Evolutionary conservation across 306 rosid genomes (phyloP), one percentile per base, ranked within the genome.

Genomic region (Cicer judaicum): DNA sequence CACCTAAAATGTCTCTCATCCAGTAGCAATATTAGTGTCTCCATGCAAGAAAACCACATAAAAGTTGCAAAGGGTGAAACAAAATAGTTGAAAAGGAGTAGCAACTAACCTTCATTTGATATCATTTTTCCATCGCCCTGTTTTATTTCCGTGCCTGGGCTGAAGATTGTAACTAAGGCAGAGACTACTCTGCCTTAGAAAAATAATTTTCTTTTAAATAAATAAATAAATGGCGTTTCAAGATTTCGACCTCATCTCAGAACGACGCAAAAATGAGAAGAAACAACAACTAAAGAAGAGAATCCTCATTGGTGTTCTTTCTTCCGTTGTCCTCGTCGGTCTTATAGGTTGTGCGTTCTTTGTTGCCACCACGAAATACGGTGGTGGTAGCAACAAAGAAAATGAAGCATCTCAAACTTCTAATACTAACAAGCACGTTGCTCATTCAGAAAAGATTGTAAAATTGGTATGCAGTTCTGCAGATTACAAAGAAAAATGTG

Each of bases 121-220:
- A 43, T 68, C 18, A 66, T 1, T 24, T 49, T 54, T 39, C 78
- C 11, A 66, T n/a, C 74, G 70, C 72, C 19, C 77, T 74, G 56
- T 46, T 52, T 55, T 11, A 64, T 64, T 62, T 19, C 68, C 19
- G 44, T 24, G 15, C 8, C 76, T 69, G 80, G 81, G 60, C 55
- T 79, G 59, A 78, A 64, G 80, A 67, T 68, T 79, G 40, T 76
- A 61, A 64, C 91, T 84, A 85, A 88, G 97, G 99, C 96, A 89
- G 99, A 87, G 91, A 41, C 47, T 1, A 8, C 95, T 94, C 97
- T 92, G 96, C 98, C 99, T 92, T 90, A 81, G 93, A 66, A 41
- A 1, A 64, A 18, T 39, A 64, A 64, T 13, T 60, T 34, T 60
- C 12, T 54, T 57, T 57, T 5, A 21, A 2, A 6, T 15, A 52